Base-by-base conservation (phyloP, 176 grass and related monocot species). In the Zea luxurians region DNA sequence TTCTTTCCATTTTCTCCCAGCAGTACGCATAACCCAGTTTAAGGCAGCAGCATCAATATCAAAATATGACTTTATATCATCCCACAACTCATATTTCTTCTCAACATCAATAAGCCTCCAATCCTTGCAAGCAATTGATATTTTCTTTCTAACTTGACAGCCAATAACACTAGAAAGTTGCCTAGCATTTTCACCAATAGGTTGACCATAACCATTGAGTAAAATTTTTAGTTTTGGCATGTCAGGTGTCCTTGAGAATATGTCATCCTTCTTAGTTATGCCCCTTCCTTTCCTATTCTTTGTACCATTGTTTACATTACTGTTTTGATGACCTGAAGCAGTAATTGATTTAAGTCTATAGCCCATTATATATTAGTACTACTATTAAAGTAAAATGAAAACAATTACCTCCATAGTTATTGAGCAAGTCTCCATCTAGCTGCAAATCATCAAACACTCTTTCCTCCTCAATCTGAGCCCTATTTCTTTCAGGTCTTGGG, bases 191-290 rank as follows among this genome's bases (percentile, higher is more conserved):
- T 27, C 27, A 27, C 27, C 27, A 34, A 70, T 4, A 34, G 43
- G 67, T 12, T 71, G 68, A 52, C 46, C 68, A 71, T 36, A 50
- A 13, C 50, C 47, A 71, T 71, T 71, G 13, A 52, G 11, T 2
- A 5, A 12, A 6, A 70, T 35, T 70, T 7, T 70, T 2, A 70
- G 4, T 70, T 49, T 70, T 13, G 45, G 45, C 46, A 66, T 35
- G 9, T 35, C n/a, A 70, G 45, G 45, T 9, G 21, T 7, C 43
- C 68, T 70, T 49, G 68, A 7, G 15, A 45, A 34, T 48, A 70
- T 49, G 5, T 35, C 6, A 5, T 49, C 59, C 59, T 27, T 27
- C 4, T 21, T 61, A 34, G 59, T 27, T 27, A 27, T 27, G 27
- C 27, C 27, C 27, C 27, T 27, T 27, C 27, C 27, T 27, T 27